A percentile compares a stretch with the other conserved stretches of the same genome.
phyloP scores from a whole-genome alignment of 1,284 basidiomycete species.

The Heterobasidion occidentale region DNA sequence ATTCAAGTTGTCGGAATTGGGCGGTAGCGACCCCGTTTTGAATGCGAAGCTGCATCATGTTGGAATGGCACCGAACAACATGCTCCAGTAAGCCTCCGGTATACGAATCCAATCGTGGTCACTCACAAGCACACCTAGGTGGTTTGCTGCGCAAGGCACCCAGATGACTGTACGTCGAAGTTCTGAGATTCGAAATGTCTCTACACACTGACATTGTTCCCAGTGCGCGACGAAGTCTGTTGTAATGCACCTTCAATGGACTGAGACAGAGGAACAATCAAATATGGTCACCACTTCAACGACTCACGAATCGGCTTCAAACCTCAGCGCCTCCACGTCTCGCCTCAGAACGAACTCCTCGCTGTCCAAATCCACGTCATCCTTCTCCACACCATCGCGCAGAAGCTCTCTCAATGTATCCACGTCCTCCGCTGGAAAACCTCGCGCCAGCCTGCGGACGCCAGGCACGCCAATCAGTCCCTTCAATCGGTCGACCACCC shows the following conservation, averaged over 20 bases:
- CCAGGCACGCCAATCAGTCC: slow-evolving; percentile 38
- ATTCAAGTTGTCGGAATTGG: slow-evolving; percentile 79
- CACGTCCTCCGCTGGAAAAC: slow-evolving; percentile 7
- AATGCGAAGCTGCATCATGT: slow-evolving; percentile 65
- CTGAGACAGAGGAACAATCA: slow-evolving; percentile 46
- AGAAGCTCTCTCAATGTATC: slow-evolving; percentile 34
- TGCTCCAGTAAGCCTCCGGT: slow-evolving; percentile 56
- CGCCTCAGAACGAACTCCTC: slow-evolving; percentile 30
- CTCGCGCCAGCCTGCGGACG: slow-evolving; percentile 21
- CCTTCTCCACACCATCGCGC: slow-evolving; percentile 36
- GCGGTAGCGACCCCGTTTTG: slow-evolving; percentile 56
- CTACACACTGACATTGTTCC: background rate
- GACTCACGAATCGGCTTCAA: slow-evolving; percentile 15
- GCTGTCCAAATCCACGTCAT: slow-evolving; percentile 42
- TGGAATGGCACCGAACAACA: slow-evolving; percentile 72
- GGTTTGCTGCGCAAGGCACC: slow-evolving; percentile 86
- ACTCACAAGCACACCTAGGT: slow-evolving; percentile 29
- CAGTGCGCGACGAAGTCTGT: slow-evolving; percentile 86
- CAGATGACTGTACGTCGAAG: slow-evolving; percentile 71
- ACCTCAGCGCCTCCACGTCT: slow-evolving; percentile 21
- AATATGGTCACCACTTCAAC: slow-evolving; percentile 11
- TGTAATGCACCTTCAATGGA: slow-evolving; percentile 85
- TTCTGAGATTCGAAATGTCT: background rate
- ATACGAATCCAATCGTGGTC: background rate
- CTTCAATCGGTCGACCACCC: slow-evolving; percentile 5